phyloP scores from a whole-genome alignment of 176 grass and related monocot species.

The Musa acuminata region DNA sequence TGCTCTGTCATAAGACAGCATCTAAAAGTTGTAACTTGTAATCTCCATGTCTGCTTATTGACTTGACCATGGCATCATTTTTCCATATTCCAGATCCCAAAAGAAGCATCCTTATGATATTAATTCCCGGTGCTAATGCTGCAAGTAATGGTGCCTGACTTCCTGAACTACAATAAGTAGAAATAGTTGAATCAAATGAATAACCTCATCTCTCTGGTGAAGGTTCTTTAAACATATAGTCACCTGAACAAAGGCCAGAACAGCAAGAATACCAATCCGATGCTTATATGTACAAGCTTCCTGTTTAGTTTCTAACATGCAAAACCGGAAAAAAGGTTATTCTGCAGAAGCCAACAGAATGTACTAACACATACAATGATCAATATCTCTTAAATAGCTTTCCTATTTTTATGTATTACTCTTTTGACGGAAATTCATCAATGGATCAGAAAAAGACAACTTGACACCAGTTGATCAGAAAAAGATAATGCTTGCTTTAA shows the following conservation, averaged over 20 bases:
- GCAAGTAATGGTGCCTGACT: constrained; percentile 55
- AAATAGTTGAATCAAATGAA: neutral
- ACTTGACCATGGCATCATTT: constrained; percentile 77
- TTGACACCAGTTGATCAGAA: too few relatives aligned
- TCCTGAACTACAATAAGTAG: constrained; percentile 32
- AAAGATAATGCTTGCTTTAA: too few relatives aligned
- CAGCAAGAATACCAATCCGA: constrained; percentile 51
- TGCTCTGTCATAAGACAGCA: neutral
- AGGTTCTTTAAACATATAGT: neutral
- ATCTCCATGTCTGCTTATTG: constrained; percentile 67
- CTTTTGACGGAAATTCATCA: too few relatives aligned
- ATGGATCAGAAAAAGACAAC: too few relatives aligned
- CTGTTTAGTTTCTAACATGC: constrained; percentile 57
- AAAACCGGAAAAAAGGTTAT: neutral
- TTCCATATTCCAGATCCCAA: constrained; percentile 58
- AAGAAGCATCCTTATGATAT: constrained; percentile 62
- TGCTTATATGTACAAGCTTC: constrained; percentile 68
- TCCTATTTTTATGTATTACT: too few relatives aligned
- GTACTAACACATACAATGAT: neutral
- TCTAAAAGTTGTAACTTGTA: constrained; percentile 31
- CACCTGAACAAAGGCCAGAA: constrained; percentile 90
- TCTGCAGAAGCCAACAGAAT: constrained; percentile 1
- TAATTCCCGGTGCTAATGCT: constrained; percentile 33
- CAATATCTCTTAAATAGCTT: neutral
- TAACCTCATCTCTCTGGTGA: neutral